Evolutionary conservation across 805 yeast genomes (phyloP).

Genomic region (Blastobotrys parvus): DNA sequence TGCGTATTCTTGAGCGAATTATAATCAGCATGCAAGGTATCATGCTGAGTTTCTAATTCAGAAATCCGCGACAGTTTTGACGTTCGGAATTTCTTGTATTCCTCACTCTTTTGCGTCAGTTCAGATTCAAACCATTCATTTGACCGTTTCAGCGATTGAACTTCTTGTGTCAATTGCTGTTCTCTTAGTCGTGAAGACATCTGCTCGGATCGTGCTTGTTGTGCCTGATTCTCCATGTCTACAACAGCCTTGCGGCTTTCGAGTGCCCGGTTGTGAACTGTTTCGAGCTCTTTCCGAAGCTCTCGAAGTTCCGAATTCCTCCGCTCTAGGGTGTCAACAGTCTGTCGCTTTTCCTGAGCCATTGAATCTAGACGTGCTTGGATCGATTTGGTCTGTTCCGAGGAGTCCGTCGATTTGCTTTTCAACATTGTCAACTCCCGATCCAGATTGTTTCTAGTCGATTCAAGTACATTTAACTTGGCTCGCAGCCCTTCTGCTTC

Average conservation of each 20-base stretch:
- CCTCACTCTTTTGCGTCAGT: constrained; percentile 28
- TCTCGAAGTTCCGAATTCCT: constrained; percentile 22
- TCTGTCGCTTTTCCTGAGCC: constrained; percentile 21
- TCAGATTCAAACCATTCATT: constrained; percentile 37
- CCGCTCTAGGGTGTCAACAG: constrained; percentile 24
- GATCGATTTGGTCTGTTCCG: constrained; percentile 7
- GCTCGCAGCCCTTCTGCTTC: constrained; percentile 27
- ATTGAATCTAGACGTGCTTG: constrained; percentile 16
- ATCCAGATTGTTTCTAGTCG: constrained; percentile 33
- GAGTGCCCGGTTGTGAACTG: constrained; percentile 29
- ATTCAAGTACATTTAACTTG: constrained; percentile 32
- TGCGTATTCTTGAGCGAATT: constrained; percentile 22
- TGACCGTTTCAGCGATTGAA: constrained; percentile 33
- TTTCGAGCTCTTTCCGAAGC: constrained; percentile 33
- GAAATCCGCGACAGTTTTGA: constrained; percentile 29
- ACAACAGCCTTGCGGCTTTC: constrained; percentile 34
- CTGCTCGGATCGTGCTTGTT: constrained; percentile 25
- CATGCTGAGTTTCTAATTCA: constrained; percentile 30
- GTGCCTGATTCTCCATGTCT: constrained; percentile 32
- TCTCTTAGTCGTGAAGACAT: constrained; percentile 28
- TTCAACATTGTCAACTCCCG: constrained; percentile 24
- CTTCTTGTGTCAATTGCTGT: constrained; percentile 35
- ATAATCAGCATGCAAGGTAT: constrained; percentile 28
- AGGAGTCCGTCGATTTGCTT: constrained; percentile 3
- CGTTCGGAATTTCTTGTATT: constrained; percentile 25